phyloP scores from a whole-genome alignment of 805 yeast genomes.

The Ogataea minuta region DNA sequence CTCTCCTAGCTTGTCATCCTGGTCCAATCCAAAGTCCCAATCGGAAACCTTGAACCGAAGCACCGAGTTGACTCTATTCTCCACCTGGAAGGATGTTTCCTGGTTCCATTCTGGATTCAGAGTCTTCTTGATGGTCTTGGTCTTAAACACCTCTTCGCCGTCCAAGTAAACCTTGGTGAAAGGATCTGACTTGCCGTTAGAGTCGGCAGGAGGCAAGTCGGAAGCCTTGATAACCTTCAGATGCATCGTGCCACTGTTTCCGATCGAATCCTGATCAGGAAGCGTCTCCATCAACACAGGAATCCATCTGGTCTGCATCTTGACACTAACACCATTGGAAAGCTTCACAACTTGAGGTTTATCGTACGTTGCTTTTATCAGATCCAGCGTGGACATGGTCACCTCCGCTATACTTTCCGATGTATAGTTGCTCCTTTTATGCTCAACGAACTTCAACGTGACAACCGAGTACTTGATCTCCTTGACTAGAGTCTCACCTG shows the following conservation, averaged over 20 bases:
- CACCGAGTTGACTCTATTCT: constrained; percentile 59
- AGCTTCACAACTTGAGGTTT: constrained; percentile 57
- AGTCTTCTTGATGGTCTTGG: constrained; percentile 82
- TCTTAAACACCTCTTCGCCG: constrained; percentile 62
- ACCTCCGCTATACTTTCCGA: constrained; percentile 61
- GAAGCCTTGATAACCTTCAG: constrained; percentile 63
- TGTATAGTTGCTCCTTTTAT: constrained; percentile 50
- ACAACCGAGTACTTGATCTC: constrained; percentile 72
- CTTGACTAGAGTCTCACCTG: constrained; percentile 73
- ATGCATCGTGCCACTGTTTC: constrained; percentile 69
- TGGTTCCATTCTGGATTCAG: constrained; percentile 91
- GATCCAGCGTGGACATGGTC: constrained; percentile 61
- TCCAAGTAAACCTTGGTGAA: constrained; percentile 69
- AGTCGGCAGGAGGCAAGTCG: constrained; percentile 79
- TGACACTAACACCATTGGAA: constrained; percentile 39
- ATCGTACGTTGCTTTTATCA: constrained; percentile 63
- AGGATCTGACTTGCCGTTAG: constrained; percentile 93
- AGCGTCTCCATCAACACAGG: constrained; percentile 62
- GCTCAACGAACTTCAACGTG: constrained; percentile 58
- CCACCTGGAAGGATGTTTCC: constrained; percentile 50
- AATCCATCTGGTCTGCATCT: constrained; percentile 68
- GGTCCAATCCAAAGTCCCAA: constrained; percentile 92
- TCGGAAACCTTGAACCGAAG: constrained; percentile 65
- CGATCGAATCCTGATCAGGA: constrained; percentile 72
- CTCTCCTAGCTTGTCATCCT: constrained; percentile 78